Evolutionary conservation across 1,139 yeast species (phyloP).

Genomic region (Suhomyces guaymorum): DNA sequence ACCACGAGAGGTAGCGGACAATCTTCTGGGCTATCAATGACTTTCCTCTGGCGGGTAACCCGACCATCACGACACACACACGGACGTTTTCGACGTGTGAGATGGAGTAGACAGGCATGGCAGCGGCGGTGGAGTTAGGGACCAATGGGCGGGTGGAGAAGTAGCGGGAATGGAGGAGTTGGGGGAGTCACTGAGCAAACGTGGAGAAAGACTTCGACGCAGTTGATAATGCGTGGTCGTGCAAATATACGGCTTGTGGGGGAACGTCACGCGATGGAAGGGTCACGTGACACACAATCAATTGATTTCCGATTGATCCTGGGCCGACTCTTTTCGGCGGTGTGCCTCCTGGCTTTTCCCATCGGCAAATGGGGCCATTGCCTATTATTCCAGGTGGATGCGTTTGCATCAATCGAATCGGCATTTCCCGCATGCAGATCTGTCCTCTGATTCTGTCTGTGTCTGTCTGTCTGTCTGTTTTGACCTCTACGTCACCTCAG

Average conservation of each 20-base stretch:
- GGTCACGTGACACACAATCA: constrained; percentile 4
- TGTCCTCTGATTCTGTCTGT: too few relatives aligned
- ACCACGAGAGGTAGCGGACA: constrained; percentile 89
- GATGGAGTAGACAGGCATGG: constrained; percentile 73
- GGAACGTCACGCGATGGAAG: constrained; percentile 4
- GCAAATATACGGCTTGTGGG: constrained; percentile 1
- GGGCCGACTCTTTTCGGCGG: too few relatives aligned
- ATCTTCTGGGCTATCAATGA: constrained; percentile 80
- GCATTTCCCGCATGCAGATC: too few relatives aligned
- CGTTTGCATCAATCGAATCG: too few relatives aligned
- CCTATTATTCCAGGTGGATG: too few relatives aligned
- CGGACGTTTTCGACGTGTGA: constrained; percentile 71
- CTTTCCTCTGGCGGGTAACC: constrained; percentile 72
- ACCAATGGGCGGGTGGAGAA: too few relatives aligned
- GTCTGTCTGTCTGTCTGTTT: too few relatives aligned
- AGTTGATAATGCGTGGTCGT: not conserved
- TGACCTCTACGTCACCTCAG: too few relatives aligned
- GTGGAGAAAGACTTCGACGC: not conserved
- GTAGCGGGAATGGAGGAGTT: not conserved
- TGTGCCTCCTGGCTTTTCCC: too few relatives aligned
- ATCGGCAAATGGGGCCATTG: too few relatives aligned
- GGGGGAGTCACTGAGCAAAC: not conserved
- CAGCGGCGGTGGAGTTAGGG: constrained; percentile 1
- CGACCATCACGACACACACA: constrained; percentile 77
- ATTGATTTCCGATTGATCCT: too few relatives aligned